Base-by-base conservation (phyloP, 1,139 yeast species). In the Pichia sp. region DNA sequence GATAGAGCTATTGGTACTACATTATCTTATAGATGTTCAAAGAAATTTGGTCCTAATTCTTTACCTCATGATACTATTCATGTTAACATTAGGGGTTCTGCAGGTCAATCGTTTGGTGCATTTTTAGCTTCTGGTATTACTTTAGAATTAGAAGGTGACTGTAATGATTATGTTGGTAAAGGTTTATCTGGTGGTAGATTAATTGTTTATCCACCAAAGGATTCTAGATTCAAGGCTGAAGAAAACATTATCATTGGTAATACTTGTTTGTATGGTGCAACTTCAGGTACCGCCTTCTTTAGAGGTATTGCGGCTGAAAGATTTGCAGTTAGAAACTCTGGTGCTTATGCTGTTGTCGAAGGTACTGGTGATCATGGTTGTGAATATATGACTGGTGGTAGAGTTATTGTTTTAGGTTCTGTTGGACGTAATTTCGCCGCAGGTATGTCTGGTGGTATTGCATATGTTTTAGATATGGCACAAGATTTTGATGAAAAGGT, bases 401-500 rank as follows among this genome's bases (percentile, higher is more conserved):
- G 97, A 60, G 96, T 92, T 51, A 87, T 92, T 62, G 87, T 92
- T 44, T 76, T 92, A 56, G 96, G 97, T 42, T 69, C 81, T 47
- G 86, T 96, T 60, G 97, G 96, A 50, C 81, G 97, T 56, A 85
- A 89, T 71, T 92, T 92, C 66, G 97, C 97, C 38, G 96, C 98
- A 46, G 98, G 98, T 74, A 94, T 94, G 87, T 90, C 97, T 59
- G 98, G 98, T 68, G 98, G 98, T 79, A 92, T 92, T 65, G 96
- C 96, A 30, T 92, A 92, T 63, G 97, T 94, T 49, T 74, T 90
- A 59, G 96, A 90, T 60, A 86, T 92, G 75, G 97, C 94, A 44
- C 96, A 90, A 64, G 96, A 89, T 63, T 90, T 92, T 61, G 69
- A 72, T 53, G 80, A 81, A 51, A 84, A 84, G 69, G 90, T 87